These are phyloP conservation scores for Trichoderma atroviride DNA, from an alignment of 2,329 filamentous ascomycete genomes.

Conservation along the genomic window DNA sequence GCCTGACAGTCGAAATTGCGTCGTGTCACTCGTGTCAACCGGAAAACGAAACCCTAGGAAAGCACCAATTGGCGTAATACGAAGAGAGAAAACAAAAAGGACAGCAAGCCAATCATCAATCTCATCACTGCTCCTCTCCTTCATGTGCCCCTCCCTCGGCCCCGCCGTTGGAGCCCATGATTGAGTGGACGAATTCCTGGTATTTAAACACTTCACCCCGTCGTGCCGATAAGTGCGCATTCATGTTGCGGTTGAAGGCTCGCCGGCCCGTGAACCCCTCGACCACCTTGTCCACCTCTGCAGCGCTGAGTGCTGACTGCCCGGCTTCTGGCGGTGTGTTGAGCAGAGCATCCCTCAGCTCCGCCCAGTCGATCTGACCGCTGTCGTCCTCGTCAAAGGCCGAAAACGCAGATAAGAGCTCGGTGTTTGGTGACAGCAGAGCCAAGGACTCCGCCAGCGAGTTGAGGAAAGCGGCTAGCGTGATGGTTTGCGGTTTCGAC, in stretches of 20 bases:
- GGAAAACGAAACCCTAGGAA: constrained; percentile 6
- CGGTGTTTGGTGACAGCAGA: constrained; percentile 73
- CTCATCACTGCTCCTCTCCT: constrained; percentile 31
- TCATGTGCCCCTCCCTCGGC: constrained; percentile 37
- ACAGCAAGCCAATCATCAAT: background rate
- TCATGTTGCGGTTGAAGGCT: constrained; percentile 71
- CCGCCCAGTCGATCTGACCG: constrained; percentile 82
- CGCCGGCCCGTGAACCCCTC: constrained; percentile 81
- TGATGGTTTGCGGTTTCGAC: constrained; percentile 70
- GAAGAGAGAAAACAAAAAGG: background rate
- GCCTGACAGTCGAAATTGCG: constrained; percentile 12
- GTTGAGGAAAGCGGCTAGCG: constrained; percentile 83
- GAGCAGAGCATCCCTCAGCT: constrained; percentile 80
- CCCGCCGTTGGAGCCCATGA: constrained; percentile 57
- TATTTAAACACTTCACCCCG: constrained; percentile 91
- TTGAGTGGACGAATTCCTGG: constrained; percentile 80
- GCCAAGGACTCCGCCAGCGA: constrained; percentile 74
- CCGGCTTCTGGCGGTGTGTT: constrained; percentile 79
- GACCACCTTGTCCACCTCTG: constrained; percentile 85
- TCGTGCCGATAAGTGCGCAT: constrained; percentile 56
- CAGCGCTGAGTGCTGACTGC: constrained; percentile 63
- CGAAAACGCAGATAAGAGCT: constrained; percentile 86
- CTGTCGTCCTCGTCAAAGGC: constrained; percentile 96
- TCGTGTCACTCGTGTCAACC: constrained; percentile 23
- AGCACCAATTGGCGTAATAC: constrained; percentile 12